Evolutionary conservation across 148 eudicot species (phyloP).

Genomic region (Vaccinium darrowii): DNA sequence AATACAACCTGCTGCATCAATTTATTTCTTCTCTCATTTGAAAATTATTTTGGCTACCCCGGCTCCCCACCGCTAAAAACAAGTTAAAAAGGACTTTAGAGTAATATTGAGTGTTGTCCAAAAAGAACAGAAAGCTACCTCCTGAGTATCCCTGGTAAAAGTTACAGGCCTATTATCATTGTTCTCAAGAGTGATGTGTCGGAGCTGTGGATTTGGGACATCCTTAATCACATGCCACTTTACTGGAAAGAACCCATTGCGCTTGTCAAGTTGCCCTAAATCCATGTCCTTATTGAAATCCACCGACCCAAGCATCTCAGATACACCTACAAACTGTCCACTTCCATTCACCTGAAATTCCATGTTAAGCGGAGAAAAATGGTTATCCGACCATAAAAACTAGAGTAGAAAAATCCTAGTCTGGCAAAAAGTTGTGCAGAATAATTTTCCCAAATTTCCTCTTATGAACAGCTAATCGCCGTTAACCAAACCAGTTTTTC

Average conservation of each 20-base stretch:
- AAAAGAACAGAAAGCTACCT: slow-evolving; percentile 40
- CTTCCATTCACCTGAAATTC: slow-evolving; percentile 78
- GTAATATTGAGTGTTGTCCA: neutral
- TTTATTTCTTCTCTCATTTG: neutral
- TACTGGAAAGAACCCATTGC: slow-evolving; percentile 90
- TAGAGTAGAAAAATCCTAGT: too few relatives aligned
- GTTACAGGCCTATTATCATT: slow-evolving; percentile 84
- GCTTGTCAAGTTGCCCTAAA: slow-evolving; percentile 96
- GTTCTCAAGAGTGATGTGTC: slow-evolving; percentile 79
- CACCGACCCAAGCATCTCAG: slow-evolving; percentile 85
- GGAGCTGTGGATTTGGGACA: slow-evolving; percentile 64
- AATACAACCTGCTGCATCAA: neutral
- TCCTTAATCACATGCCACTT: slow-evolving; percentile 95
- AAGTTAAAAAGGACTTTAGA: neutral
- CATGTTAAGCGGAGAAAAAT: neutral
- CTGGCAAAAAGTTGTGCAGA: neutral
- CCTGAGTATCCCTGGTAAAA: slow-evolving; percentile 85
- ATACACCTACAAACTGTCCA: slow-evolving; percentile 92
- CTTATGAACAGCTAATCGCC: neutral
- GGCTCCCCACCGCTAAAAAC: neutral
- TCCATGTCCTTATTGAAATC: slow-evolving; percentile 79
- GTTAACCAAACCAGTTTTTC: neutral
- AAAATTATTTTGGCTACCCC: neutral
- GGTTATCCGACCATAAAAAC: neutral
- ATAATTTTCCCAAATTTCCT: neutral